These are phyloP conservation scores for Triangularia setosa DNA, from an alignment of 2,329 filamentous ascomycete species.

Conservation along the genomic window DNA sequence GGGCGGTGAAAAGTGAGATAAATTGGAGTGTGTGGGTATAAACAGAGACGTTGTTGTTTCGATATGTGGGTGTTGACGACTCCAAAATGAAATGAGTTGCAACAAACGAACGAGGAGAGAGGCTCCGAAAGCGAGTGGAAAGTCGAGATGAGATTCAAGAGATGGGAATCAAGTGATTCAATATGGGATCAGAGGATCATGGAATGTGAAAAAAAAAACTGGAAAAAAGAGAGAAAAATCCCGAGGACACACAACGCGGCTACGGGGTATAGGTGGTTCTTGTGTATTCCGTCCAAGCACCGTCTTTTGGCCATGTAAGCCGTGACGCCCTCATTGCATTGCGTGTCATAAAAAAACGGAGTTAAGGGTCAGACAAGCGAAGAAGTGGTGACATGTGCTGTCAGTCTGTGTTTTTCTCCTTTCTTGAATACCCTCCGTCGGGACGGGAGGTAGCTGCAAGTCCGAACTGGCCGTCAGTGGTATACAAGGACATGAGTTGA, in stretches of 20 bases:
- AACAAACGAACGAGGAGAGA: not conserved
- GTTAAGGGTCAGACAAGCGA: not conserved
- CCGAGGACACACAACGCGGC: not conserved
- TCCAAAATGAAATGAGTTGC: not conserved
- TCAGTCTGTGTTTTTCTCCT: not conserved
- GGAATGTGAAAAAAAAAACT: no score
- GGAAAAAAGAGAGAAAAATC: not conserved
- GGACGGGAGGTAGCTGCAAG: not conserved
- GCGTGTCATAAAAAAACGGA: not conserved
- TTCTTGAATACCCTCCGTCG: not conserved
- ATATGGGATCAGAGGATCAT: not conserved
- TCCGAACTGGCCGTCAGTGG: not conserved
- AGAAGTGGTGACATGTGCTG: not conserved
- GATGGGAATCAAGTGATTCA: not conserved
- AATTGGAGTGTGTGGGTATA: not conserved
- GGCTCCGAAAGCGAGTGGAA: not conserved
- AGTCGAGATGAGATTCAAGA: not conserved
- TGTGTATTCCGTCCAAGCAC: no score
- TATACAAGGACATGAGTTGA: not conserved
- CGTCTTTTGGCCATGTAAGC: not conserved
- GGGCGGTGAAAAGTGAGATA: conserved; percentile 1
- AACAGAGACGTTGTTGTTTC: no score
- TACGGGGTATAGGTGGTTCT: no score
- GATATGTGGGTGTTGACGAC: not conserved
- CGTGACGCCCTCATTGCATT: not conserved